Conservation (phyloP, 2,329 filamentous ascomycete genomes). For the Neophaeococcomyces aloes region DNA sequence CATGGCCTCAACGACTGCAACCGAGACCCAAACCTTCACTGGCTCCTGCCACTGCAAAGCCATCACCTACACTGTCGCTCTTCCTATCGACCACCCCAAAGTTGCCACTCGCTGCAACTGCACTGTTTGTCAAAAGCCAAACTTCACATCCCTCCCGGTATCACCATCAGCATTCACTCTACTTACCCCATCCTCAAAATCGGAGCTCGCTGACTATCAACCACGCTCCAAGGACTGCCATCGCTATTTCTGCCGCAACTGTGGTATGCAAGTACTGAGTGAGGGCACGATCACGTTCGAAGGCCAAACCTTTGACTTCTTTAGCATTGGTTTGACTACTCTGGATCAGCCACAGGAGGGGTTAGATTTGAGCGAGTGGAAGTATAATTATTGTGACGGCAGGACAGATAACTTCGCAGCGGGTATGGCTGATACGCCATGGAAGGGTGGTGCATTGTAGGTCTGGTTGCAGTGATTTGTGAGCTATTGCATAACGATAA, state of each 20-base stretch:
- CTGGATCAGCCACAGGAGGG: conserved; percentile 21
- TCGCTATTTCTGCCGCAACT: conserved; percentile 19
- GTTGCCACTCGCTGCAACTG: conserved; percentile 18
- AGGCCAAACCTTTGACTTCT: conserved; percentile 11
- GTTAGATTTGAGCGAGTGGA: conserved; percentile 16
- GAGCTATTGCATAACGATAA: too few relatives aligned
- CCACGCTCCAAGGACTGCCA: conserved; percentile 7
- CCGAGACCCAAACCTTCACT: conserved; percentile 25
- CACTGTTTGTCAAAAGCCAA: conserved; percentile 19
- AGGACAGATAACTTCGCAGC: conserved; percentile 12
- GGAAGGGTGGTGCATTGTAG: conserved; percentile 3
- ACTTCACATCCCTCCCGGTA: conserved; percentile 10
- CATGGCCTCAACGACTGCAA: too few relatives aligned
- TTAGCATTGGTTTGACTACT: conserved; percentile 14
- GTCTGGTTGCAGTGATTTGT: too few relatives aligned
- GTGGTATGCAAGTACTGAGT: conserved; percentile 12
- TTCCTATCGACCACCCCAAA: conserved; percentile 8
- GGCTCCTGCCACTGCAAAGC: conserved; percentile 47
- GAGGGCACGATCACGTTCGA: conserved; percentile 11
- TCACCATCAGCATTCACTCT: conserved; percentile 13
- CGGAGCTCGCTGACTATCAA: conserved; percentile 15
- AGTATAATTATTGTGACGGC: conserved; percentile 14
- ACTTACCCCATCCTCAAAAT: conserved; percentile 11
- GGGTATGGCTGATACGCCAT: conserved; percentile 11
- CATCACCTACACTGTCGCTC: conserved; percentile 40